phyloP scores from a whole-genome alignment of 345 rosid genomes.

The Lagerstroemia speciosa region DNA sequence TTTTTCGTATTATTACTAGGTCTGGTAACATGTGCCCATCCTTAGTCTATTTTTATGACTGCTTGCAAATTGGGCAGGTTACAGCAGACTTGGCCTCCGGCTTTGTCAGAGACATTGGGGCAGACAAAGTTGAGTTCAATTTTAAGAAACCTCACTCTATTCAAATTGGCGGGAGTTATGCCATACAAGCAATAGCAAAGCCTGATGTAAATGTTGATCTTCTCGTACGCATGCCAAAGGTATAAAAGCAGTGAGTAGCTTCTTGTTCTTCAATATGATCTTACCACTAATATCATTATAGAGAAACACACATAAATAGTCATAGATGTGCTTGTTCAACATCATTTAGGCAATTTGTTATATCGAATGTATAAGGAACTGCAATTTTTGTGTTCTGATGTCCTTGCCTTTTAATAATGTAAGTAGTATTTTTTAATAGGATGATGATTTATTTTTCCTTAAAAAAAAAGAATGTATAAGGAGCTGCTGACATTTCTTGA shows the following conservation, averaged over 20 bases:
- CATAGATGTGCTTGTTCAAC: background rate
- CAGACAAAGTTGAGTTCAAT: slow-evolving; percentile 69
- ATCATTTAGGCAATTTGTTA: background rate
- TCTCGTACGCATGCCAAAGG: slow-evolving; percentile 74
- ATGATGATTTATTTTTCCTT: too few relatives aligned
- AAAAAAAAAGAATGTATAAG: too few relatives aligned
- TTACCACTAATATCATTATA: background rate
- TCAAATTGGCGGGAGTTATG: slow-evolving; percentile 68
- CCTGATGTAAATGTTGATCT: slow-evolving; percentile 62
- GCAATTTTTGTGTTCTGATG: too few relatives aligned
- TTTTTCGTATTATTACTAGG: background rate
- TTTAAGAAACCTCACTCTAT: slow-evolving; percentile 61
- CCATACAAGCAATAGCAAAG: slow-evolving; percentile 47
- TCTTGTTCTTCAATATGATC: background rate
- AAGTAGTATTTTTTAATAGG: too few relatives aligned
- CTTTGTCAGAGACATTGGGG: slow-evolving; percentile 67
- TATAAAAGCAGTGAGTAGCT: slow-evolving; percentile 10
- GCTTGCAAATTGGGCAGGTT: slow-evolving; percentile 31
- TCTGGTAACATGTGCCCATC: background rate
- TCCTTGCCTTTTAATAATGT: too few relatives aligned
- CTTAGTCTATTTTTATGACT: background rate
- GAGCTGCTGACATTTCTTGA: background rate
- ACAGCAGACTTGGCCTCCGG: slow-evolving; percentile 48
- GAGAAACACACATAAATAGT: background rate
- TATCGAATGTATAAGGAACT: background rate